A percentile compares a stretch with the other conserved stretches of the same genome.
phyloP scores from a whole-genome alignment of 306 rosid genomes.

The Cicer chorassanicum region DNA sequence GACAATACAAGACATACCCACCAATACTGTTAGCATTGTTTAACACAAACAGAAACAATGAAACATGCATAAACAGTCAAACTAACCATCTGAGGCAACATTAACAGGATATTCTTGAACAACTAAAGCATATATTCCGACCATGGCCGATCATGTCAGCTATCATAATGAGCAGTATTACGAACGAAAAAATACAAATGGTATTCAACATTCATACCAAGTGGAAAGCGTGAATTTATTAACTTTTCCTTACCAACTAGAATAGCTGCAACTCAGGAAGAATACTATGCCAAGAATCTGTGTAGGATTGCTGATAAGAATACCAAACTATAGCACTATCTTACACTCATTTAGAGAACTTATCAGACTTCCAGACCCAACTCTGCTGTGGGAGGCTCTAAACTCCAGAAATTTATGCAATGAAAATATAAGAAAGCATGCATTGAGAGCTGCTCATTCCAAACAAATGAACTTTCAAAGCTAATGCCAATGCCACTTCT shows the following conservation, averaged over 20 bases:
- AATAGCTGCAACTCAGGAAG: slow-evolving; percentile 99
- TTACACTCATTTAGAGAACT: slow-evolving; percentile 70
- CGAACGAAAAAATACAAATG: slow-evolving; percentile 47
- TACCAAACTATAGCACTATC: slow-evolving; percentile 78
- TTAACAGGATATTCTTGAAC: slow-evolving; percentile 54
- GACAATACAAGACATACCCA: slow-evolving; percentile 20
- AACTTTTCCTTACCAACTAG: slow-evolving; percentile 90
- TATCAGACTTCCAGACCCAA: slow-evolving; percentile 82
- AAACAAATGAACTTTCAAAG: slow-evolving; percentile 69
- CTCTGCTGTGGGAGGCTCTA: slow-evolving; percentile 69
- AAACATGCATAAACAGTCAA: slow-evolving; percentile 52
- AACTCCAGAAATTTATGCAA: slow-evolving; percentile 70
- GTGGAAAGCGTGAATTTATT: slow-evolving; percentile 59
- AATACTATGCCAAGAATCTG: slow-evolving; percentile 88
- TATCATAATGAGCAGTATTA: slow-evolving; percentile 49
- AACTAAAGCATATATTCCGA: slow-evolving; percentile 62
- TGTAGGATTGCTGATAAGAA: slow-evolving; percentile 90
- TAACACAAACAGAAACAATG: slow-evolving; percentile 37
- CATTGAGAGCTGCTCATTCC: slow-evolving; percentile 58
- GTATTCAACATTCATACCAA: slow-evolving; percentile 58
- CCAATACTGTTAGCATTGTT: slow-evolving; percentile 36
- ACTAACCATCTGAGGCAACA: slow-evolving; percentile 76
- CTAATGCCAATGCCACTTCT: slow-evolving; percentile 60
- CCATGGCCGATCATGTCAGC: slow-evolving; percentile 61
- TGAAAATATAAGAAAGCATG: slow-evolving; percentile 61